Percentiles rank a stretch among this genome's conserved stretches.
Conservation (phyloP, 306 rosid genomes). For the Hylodesmum podocarpum region DNA sequence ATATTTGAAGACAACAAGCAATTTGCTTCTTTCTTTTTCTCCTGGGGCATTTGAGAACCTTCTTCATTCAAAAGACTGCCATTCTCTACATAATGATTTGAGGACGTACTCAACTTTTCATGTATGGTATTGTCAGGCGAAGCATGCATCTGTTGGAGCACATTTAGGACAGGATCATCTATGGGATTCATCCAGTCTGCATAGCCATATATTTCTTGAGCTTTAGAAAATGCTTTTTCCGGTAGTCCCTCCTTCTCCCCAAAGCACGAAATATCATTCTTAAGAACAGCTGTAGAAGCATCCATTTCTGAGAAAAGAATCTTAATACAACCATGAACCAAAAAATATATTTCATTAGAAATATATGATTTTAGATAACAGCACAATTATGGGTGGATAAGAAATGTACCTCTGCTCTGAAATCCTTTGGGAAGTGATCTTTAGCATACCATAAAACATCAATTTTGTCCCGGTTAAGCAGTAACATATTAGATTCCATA, state of each 20-base stretch:
- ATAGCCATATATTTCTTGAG: slow-evolving; percentile 65
- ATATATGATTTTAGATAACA: not conserved
- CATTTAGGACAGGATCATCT: slow-evolving; percentile 46
- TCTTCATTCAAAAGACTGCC: slow-evolving; percentile 25
- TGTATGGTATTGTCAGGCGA: slow-evolving; percentile 23
- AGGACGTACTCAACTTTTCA: slow-evolving; percentile 34
- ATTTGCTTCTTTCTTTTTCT: slow-evolving; percentile 27
- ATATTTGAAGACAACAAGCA: slow-evolving; percentile 30
- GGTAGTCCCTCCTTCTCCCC: slow-evolving; percentile 74
- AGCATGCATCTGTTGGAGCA: slow-evolving; percentile 48
- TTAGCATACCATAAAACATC: slow-evolving; percentile 66
- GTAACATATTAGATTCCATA: slow-evolving; percentile 63
- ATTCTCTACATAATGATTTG: slow-evolving; percentile 19
- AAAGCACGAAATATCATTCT: slow-evolving; percentile 45
- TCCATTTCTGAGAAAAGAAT: slow-evolving; percentile 75
- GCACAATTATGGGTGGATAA: slow-evolving; percentile 9
- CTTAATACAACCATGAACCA: slow-evolving; percentile 45
- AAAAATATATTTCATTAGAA: slow-evolving; percentile 20
- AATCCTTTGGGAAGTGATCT: slow-evolving; percentile 64
- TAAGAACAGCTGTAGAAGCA: slow-evolving; percentile 44
- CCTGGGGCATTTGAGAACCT: slow-evolving; percentile 29
- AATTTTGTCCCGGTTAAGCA: slow-evolving; percentile 65
- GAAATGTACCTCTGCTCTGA: slow-evolving; percentile 67
- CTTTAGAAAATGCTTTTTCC: slow-evolving; percentile 70
- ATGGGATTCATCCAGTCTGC: slow-evolving; percentile 69